A percentile compares a stretch with the other conserved stretches of the same genome.
These are phyloP conservation scores for Didymella sp. DNA, from an alignment of 2,329 filamentous ascomycete species.

Conservation along the genomic window DNA sequence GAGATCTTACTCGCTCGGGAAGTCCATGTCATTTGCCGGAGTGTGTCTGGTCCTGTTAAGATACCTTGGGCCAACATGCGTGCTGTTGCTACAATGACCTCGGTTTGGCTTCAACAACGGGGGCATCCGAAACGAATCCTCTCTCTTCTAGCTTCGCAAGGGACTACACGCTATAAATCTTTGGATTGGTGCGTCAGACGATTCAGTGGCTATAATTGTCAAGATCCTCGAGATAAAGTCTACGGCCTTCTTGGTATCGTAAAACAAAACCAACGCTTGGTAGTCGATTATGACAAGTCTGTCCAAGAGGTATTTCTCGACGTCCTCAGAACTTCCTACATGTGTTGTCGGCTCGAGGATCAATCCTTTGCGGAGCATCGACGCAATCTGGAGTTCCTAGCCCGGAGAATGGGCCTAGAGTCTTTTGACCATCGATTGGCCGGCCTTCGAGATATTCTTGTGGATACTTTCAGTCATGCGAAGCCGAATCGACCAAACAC, in stretches of 20 bases:
- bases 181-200: background rate
- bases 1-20: background rate
- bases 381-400: too few species aligned
- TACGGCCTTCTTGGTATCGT: constrained; percentile 6
- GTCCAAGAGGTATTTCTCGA: constrained; percentile 1
- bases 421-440: too few species aligned
- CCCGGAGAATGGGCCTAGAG: too few species aligned
- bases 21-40: background rate
- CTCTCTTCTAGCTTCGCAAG: background rate
- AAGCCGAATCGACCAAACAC: too few species aligned
- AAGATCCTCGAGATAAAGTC: constrained; percentile 1
- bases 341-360: too few species aligned
- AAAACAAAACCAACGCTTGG: background rate
- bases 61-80: background rate
- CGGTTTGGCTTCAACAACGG: background rate
- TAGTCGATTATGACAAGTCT: background rate
- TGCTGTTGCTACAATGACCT: background rate
- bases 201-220: background rate
- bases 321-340: too few species aligned
- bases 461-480: too few species aligned
- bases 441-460: too few species aligned
- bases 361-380: too few species aligned
- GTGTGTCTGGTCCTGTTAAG: background rate
- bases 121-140: background rate
- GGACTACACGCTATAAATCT: background rate